Conservation (phyloP, 306 rosid species). For the Cyclanthera cordifolia region DNA sequence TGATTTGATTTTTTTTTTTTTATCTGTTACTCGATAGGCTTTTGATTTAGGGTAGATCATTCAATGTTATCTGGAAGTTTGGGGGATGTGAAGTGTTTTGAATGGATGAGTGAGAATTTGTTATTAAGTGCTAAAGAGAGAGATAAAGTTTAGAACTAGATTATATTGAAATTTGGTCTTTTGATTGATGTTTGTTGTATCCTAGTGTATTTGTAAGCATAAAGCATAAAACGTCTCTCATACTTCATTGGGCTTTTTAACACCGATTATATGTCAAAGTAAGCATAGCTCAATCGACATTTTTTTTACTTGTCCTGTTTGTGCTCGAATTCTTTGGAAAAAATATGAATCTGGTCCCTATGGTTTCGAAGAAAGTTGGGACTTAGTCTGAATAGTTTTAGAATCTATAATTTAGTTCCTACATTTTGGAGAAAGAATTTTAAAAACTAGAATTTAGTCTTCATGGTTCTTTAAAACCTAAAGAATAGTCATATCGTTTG, state of each 20-base stretch:
- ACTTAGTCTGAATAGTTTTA: too few species aligned
- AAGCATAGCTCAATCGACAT: too few species aligned
- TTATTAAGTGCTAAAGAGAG: background rate
- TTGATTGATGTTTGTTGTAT: background rate
- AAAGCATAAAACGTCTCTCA: background rate
- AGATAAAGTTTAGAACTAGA: background rate
- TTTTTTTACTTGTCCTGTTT: too few species aligned
- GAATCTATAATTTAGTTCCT: too few species aligned
- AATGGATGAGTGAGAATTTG: background rate
- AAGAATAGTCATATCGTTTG: too few species aligned
- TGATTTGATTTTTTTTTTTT: background rate
- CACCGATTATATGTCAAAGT: too few species aligned
- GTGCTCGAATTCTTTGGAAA: too few species aligned
- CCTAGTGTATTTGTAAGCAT: background rate
- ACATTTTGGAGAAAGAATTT: too few species aligned
- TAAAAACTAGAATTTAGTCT: too few species aligned
- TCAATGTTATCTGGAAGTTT: background rate
- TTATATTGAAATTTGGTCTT: background rate
- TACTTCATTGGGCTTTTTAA: background rate
- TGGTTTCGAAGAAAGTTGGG: too few species aligned
- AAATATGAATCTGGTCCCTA: too few species aligned
- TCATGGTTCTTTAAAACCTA: too few species aligned
- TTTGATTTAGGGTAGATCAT: background rate
- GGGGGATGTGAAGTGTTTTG: background rate
- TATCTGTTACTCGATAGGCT: background rate